Conservation (phyloP, 768 basidiomycete genomes). For the Auriscalpium orientale region DNA sequence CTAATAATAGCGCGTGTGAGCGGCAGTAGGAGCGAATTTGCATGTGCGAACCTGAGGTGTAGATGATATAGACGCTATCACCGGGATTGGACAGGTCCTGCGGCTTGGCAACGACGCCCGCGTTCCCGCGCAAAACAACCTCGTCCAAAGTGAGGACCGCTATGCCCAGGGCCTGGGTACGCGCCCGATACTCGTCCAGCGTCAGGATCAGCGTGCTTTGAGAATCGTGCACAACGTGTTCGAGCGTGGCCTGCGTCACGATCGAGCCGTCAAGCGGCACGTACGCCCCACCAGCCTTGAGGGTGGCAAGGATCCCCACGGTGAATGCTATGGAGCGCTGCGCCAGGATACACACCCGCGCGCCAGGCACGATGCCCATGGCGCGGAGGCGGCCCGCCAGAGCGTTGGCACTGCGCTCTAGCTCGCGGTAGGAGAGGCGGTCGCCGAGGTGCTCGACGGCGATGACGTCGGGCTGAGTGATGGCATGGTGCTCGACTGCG, state of each 20-base stretch:
- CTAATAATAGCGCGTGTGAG: slow-evolving; percentile 17
- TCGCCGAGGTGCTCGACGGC: slow-evolving; percentile 44
- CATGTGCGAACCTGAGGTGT: slow-evolving; percentile 44
- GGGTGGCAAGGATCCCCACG: slow-evolving; percentile 43
- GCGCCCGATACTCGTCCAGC: slow-evolving; percentile 23
- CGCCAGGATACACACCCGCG: slow-evolving; percentile 47
- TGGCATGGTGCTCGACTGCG: slow-evolving; percentile 43
- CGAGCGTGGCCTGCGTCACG: slow-evolving; percentile 46
- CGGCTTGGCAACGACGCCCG: neutral
- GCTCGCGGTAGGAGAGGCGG: slow-evolving; percentile 41
- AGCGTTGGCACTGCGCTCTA: slow-evolving; percentile 39
- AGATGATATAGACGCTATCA: slow-evolving; percentile 52
- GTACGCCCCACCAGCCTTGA: slow-evolving; percentile 54
- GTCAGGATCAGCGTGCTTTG: slow-evolving; percentile 34
- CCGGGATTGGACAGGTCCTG: slow-evolving; percentile 2
- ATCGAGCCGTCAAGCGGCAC: slow-evolving; percentile 52
- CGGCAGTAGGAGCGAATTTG: neutral
- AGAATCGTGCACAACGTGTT: slow-evolving; percentile 43
- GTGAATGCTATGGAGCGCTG: slow-evolving; percentile 48
- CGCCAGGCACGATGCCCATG: slow-evolving; percentile 39
- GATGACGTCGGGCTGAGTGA: slow-evolving; percentile 32
- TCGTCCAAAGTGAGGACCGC: slow-evolving; percentile 21
- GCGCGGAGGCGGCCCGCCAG: slow-evolving; percentile 37
- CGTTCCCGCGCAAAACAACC: neutral
- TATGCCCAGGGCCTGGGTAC: slow-evolving; percentile 6